phyloP scores from a whole-genome alignment of 345 rosid genomes.

The Fremontodendron californicum region DNA sequence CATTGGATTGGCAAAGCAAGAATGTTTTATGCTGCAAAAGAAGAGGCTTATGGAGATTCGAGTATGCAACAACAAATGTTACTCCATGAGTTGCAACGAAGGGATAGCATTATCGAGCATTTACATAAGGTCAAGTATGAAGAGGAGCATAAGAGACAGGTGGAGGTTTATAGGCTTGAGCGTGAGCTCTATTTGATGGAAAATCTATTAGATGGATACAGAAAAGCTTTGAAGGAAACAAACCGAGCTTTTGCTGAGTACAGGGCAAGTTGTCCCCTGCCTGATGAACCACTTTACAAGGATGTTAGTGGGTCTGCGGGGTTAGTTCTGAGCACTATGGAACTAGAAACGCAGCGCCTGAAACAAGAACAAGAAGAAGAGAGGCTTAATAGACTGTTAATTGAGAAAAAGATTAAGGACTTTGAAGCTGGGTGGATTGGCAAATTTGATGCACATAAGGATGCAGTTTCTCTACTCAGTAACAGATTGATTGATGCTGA shows the following conservation, averaged over 20 bases:
- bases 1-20: slow-evolving; percentile 45
- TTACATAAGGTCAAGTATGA: slow-evolving; percentile 58
- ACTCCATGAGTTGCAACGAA: slow-evolving; percentile 47
- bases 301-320: slow-evolving; percentile 78
- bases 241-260: slow-evolving; percentile 60
- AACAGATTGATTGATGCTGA: slow-evolving; percentile 36
- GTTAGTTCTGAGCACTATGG: slow-evolving; percentile 61
- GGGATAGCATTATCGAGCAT: slow-evolving; percentile 43
- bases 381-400: slow-evolving; percentile 28
- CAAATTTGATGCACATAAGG: slow-evolving; percentile 33
- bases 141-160: slow-evolving; percentile 50
- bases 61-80: slow-evolving; percentile 50
- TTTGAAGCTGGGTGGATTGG: slow-evolving; percentile 39
- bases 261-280: slow-evolving; percentile 44
- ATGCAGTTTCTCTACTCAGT: slow-evolving; percentile 25
- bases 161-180: slow-evolving; percentile 59
- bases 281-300: slow-evolving; percentile 63
- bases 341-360: slow-evolving; percentile 59
- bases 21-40: slow-evolving; percentile 46
- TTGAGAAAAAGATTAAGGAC: slow-evolving; percentile 50
- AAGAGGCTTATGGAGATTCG: slow-evolving; percentile 38
- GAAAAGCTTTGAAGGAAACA: slow-evolving; percentile 67
- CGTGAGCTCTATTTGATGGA: slow-evolving; percentile 70
- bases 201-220: slow-evolving; percentile 65
- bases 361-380: slow-evolving; percentile 78